Evolutionary conservation across 2,329 filamentous ascomycete species (phyloP).

Genomic region (Clonostachys chloroleuca): DNA sequence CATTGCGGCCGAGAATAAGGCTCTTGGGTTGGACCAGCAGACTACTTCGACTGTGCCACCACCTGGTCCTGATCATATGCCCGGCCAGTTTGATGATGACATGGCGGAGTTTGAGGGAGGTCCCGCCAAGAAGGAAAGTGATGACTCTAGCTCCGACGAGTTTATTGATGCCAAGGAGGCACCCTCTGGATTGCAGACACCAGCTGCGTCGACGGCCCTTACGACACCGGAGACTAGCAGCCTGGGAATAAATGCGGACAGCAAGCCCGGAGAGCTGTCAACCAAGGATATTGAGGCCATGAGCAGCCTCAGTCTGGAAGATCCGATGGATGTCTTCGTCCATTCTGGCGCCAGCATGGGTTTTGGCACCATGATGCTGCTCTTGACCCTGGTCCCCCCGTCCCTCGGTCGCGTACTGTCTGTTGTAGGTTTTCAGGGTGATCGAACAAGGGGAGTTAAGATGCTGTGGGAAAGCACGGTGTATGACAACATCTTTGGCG

Average conservation of each 20-base stretch:
- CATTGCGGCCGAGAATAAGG: constrained; percentile 65
- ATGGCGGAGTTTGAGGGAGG: constrained; percentile 13
- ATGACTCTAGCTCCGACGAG: constrained; percentile 11
- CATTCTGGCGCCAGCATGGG: constrained; percentile 87
- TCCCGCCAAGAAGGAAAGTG: background rate
- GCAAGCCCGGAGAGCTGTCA: background rate
- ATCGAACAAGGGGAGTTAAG: constrained; percentile 73
- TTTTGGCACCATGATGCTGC: constrained; percentile 78
- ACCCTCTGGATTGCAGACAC: constrained; percentile 35
- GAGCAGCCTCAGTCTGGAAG: constrained; percentile 42
- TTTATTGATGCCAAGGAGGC: constrained; percentile 54
- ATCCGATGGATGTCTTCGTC: constrained; percentile 81
- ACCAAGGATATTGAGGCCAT: constrained; percentile 27
- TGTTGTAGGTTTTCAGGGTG: constrained; percentile 87
- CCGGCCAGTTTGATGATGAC: constrained; percentile 15
- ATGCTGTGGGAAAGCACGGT: constrained; percentile 90
- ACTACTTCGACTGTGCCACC: background rate
- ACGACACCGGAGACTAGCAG: constrained; percentile 1
- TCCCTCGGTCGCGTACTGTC: constrained; percentile 82
- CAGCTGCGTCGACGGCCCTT: constrained; percentile 14
- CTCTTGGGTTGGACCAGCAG: constrained; percentile 1
- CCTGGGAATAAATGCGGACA: constrained; percentile 8
- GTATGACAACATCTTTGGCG: constrained; percentile 88
- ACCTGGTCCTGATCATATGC: too few species aligned
- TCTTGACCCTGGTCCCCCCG: constrained; percentile 91